Evolutionary conservation across 1,284 basidiomycete species (phyloP), one percentile per base, ranked within the genome.

Genomic region (Sphaerobolus stellatus): DNA sequence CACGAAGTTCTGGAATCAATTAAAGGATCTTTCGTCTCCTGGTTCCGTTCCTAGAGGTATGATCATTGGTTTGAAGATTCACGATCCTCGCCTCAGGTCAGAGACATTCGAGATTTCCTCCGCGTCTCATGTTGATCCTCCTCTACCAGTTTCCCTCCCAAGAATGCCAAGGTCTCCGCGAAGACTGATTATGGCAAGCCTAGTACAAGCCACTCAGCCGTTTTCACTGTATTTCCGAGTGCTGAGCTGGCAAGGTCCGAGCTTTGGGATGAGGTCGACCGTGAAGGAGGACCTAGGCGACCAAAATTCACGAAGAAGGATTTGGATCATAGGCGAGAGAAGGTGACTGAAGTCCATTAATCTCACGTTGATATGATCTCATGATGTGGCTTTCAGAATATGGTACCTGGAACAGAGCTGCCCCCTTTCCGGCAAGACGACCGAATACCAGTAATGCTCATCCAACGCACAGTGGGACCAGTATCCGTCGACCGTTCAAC

Each of bases 251-350:
- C 92, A 1, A 71, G 72, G 30, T 83, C 82, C 56, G 75, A 79
- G 2, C 75, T 96, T 5, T 96, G 93, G 93, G 79, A 90, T 38
- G 77, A 80, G 18, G 61, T 71, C 4, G 63, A 73, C 4, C 78
- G 91, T 22, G 70, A 75, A 25, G 62, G 63, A 8, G 51, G 51
- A 6, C 67, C 92, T 3, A 71, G 75, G 34, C 83, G 77, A 56
- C 92, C 91, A 0, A 76, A 73, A 25, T 94, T 80, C 71, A 88
- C 82, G 66, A 96, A 96, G 71, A 83, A 83, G 57, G 88, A 94
- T 57, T 69, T 97, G 3, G 93, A 97, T 60, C 74, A 80, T n/a
- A 77, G 94, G 29, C 79, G 89, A 11, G 77, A 84, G 6, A 79
- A 88, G 72, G 92, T 90, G 61, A 47, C 70, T 59, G 45, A 43